Evolutionary conservation across 805 yeast species (phyloP), one percentile per base, ranked within the genome.

Genomic region (Kodamaea hsintzibuensis): DNA sequence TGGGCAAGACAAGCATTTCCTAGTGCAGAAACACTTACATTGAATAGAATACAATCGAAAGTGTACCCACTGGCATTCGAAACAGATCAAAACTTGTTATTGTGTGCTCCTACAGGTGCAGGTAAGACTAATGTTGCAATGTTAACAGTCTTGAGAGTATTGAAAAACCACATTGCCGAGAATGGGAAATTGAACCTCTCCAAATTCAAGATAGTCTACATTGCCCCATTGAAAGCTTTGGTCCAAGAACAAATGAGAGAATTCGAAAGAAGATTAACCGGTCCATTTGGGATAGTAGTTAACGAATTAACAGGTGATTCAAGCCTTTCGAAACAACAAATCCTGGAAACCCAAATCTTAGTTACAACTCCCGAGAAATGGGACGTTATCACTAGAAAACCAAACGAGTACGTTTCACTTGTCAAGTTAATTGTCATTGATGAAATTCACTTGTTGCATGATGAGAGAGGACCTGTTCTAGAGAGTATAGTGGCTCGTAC

Each of bases 41-140:
- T 95, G 59, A 95, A 95, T 68, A 73, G 90, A 51, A 82, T 95
- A 13, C 99, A 95, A 68, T 88, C 96, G 0, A 82, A 81, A 56
- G 91, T 92, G 0, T 90, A 71, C 58, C 95, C 95, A 1, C 65
- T 75, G n/a, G 97, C 96, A 0, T 89, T 93, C 58, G 63, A 78
- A 3, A 71, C 81, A 1, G 95, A 89, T 63, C 78, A 79, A 3
- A 93, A 92, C 62, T 66, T 95, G 40, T 72, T 93, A 14, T 74
- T 93, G 60, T 93, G 98, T 79, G 98, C 99, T 1, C 99, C 99
- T 6, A 93, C 99, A 0, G 99, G 99, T 74, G 97, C 97, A 2
- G 99, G 99, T 73, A 93, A 93, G 67, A 93, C 99, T 18, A 95
- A 95, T 67, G 97, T 95, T 27, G 99, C 99, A 0, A 82, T 95